A percentile compares a stretch with the other conserved stretches of the same genome.
Conservation (phyloP, 768 basidiomycete species). For the Psilocybe sp. region DNA sequence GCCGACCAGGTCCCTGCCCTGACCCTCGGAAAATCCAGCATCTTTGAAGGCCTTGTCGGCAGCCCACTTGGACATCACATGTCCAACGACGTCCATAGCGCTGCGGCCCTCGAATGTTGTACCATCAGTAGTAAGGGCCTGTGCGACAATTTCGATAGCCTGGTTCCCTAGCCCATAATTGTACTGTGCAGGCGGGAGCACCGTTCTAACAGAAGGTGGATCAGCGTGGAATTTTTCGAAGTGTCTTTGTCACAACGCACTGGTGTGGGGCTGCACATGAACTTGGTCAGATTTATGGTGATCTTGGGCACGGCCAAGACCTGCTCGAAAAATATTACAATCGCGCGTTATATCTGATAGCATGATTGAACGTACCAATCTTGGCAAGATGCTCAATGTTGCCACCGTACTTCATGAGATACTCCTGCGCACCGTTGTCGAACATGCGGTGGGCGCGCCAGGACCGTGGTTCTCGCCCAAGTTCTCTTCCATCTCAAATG, state of each 20-base stretch:
- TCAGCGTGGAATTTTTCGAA: background rate
- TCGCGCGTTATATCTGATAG: background rate
- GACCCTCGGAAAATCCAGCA: slow-evolving; percentile 63
- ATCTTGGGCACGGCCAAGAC: slow-evolving; percentile 66
- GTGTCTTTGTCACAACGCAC: slow-evolving; percentile 31
- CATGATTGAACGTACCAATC: slow-evolving; percentile 51
- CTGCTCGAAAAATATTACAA: slow-evolving; percentile 41
- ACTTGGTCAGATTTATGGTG: slow-evolving; percentile 72
- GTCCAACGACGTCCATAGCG: slow-evolving; percentile 82
- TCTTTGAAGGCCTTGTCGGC: slow-evolving; percentile 69
- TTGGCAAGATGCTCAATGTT: slow-evolving; percentile 65
- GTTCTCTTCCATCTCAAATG: slow-evolving; percentile 46
- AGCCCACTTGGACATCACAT: slow-evolving; percentile 66
- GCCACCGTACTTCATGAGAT: slow-evolving; percentile 72
- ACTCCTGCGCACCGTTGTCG: slow-evolving; percentile 72
- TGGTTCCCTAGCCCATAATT: slow-evolving; percentile 75
- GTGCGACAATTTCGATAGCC: slow-evolving; percentile 77
- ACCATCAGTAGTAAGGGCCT: slow-evolving; percentile 64
- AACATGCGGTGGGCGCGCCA: slow-evolving; percentile 72
- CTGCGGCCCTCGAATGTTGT: slow-evolving; percentile 60
- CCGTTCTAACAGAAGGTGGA: slow-evolving; percentile 48
- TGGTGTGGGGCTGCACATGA: slow-evolving; percentile 87
- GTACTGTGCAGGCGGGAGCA: slow-evolving; percentile 72
- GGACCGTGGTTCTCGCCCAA: slow-evolving; percentile 68
- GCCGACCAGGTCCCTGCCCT: slow-evolving; percentile 73